A percentile compares a stretch with the other conserved stretches of the same genome.
Evolutionary conservation across 1,284 basidiomycete genomes (phyloP).

Genomic region (Heterobasidion irregulare): DNA sequence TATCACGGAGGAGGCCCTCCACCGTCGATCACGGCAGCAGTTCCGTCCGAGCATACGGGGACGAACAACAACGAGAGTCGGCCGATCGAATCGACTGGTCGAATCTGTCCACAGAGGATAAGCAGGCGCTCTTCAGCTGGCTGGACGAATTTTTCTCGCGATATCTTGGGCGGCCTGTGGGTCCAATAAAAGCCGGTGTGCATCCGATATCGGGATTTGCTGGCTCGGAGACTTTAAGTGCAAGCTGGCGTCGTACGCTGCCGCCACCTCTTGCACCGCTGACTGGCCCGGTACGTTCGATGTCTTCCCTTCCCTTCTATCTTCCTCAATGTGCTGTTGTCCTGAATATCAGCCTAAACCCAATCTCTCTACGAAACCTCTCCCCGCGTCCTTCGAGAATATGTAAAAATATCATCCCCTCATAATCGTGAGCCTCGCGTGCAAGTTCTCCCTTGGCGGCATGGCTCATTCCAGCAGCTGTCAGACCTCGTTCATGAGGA

Average conservation of each 20-base stretch:
- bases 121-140: slow-evolving; percentile 64
- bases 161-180: slow-evolving; percentile 20
- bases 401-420: not conserved
- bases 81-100: slow-evolving; percentile 51
- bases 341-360: not conserved
- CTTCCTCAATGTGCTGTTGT: not conserved
- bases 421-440: too few species aligned
- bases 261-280: not conserved
- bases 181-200: not conserved
- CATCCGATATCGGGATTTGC: not conserved
- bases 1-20: not conserved
- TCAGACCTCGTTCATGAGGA: too few species aligned
- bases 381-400: slow-evolving; percentile 14
- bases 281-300: not conserved
- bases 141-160: slow-evolving; percentile 70
- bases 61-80: not conserved
- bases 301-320: too few species aligned
- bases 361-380: slow-evolving; percentile 17
- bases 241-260: not conserved
- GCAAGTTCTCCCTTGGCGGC: too few species aligned
- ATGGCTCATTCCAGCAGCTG: too few species aligned
- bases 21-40: not conserved
- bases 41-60: not conserved
- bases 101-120: slow-evolving; percentile 58
- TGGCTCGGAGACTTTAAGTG: not conserved